phyloP scores from a whole-genome alignment of 73 alveolate species.

The Uronychia setigera region DNA sequence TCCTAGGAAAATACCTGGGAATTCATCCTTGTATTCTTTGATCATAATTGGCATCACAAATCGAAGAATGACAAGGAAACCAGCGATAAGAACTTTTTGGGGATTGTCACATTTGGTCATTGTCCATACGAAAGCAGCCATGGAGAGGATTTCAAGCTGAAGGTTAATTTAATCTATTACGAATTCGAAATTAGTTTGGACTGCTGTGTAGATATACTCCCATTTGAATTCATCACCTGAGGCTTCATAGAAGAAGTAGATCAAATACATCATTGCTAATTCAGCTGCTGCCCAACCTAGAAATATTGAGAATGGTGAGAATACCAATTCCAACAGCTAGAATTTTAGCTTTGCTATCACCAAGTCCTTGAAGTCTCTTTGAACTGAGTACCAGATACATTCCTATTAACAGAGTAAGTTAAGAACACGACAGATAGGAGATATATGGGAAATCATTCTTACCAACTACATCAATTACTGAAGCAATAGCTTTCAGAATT shows the following conservation, averaged over 20 bases:
- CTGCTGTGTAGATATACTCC: background rate
- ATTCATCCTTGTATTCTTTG: background rate
- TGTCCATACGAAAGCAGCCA: constrained; percentile 3
- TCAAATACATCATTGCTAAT: background rate
- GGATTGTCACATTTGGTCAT: background rate
- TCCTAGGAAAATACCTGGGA: background rate
- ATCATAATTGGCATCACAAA: background rate
- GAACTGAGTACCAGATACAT: background rate
- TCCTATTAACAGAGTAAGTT: background rate
- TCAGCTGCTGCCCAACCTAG: background rate
- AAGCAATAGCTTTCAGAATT: background rate
- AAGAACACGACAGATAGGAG: background rate
- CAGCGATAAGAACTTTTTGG: background rate
- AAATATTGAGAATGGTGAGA: background rate
- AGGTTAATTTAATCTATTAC: background rate
- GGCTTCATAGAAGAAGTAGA: background rate
- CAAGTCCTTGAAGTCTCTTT: background rate
- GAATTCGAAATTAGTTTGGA: background rate
- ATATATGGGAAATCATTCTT: too few species aligned
- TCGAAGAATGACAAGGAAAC: background rate
- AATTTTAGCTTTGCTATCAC: background rate
- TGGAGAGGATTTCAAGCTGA: background rate
- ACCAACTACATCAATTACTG: background rate
- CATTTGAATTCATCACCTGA: background rate
- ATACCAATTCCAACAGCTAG: background rate